Evolutionary conservation across 2,329 filamentous ascomycete species (phyloP).

Genomic region (Fonsecaea monophora): DNA sequence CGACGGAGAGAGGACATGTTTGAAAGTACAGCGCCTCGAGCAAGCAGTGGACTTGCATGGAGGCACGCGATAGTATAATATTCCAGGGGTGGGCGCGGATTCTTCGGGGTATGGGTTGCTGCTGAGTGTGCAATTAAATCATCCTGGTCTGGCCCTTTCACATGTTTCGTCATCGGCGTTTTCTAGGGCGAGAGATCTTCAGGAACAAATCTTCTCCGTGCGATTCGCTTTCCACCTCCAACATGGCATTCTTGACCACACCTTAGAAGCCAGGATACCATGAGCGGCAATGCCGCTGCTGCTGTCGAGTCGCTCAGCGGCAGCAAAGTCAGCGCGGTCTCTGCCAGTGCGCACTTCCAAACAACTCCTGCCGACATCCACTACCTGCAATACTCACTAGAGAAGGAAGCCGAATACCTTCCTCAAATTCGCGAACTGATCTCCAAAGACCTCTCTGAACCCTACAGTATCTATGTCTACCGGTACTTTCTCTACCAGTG

Average conservation of each 20-base stretch:
- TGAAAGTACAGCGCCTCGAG: conserved; percentile 1
- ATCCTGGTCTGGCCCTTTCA: conserved; percentile 10
- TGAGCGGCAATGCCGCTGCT: conserved; percentile 34
- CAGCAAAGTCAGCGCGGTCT: conserved; percentile 8
- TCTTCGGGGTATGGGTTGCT: conserved; percentile 6
- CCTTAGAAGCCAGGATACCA: conserved; percentile 16
- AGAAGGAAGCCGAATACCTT: conserved; percentile 71
- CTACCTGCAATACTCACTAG: conserved; percentile 66
- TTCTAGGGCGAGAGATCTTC: conserved; percentile 21
- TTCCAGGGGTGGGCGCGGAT: background rate
- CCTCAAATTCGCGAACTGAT: conserved; percentile 90
- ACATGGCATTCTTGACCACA: conserved; percentile 24
- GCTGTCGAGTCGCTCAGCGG: conserved; percentile 11
- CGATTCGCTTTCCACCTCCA: background rate
- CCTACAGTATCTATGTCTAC: conserved; percentile 99
- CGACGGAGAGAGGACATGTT: conserved; percentile 51
- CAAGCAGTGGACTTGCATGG: conserved; percentile 9
- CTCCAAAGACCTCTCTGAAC: conserved; percentile 94
- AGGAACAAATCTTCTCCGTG: conserved; percentile 25
- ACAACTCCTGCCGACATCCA: conserved; percentile 45
- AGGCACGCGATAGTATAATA: conserved; percentile 5
- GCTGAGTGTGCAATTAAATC: conserved; percentile 13
- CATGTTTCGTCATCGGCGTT: conserved; percentile 22
- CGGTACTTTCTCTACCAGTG: conserved; percentile 98
- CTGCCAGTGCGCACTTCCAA: conserved; percentile 32